Base-by-base conservation (phyloP, 2,329 filamentous ascomycete genomes). In the Exophiala alcalophila region DNA sequence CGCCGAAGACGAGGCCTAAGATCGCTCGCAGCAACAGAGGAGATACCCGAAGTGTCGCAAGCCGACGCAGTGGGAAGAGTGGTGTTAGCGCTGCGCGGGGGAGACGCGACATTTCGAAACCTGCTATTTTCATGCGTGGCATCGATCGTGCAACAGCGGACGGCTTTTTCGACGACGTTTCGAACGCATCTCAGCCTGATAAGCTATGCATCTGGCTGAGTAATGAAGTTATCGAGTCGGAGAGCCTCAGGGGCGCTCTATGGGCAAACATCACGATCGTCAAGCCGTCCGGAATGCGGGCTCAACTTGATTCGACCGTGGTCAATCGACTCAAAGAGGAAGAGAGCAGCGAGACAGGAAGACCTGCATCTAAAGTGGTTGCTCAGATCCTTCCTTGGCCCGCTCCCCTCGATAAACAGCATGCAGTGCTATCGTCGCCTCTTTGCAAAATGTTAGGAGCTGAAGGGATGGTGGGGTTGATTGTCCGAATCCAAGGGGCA, bases 181-280 rank as follows among this genome's bases (percentile, higher is more conserved):
- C 30, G 6, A 44, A 44, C 14, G 10, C 16, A 15, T 69, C 72
- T 14, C 66, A 74, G 14, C 74, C 77, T 36, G 68, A 76, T 50
- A 76, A 75, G 8, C 71, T 96, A 32, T 83, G 78, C 49, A 73
- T 96, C 16, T 97, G 91, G 87, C 72, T 96, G 5, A 89, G 95
- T 60, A 76, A 81, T 21, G 88, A 95, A 46, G 66, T 88, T 18
- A 71, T 94, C 15, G 70, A 79, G 10, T 78, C 79, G 4, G 85
- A 83, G 55, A 79, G 83, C 8, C 76, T 96, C 31, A 79, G 83
- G 53, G 88, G 87, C 0, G 73, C 86, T 8, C 84, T 77, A 35
- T 95, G 82, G 72, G 89, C 84, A 1, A 74, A 77, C 10, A 83
- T 96, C n/a, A 83, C 86, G n/a, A 70, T 96, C n/a, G 76, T 97